A percentile compares a stretch with the other conserved stretches of the same genome.
phyloP scores from a whole-genome alignment of 164 flowering plant genomes.

The Liriodendron chinense region DNA sequence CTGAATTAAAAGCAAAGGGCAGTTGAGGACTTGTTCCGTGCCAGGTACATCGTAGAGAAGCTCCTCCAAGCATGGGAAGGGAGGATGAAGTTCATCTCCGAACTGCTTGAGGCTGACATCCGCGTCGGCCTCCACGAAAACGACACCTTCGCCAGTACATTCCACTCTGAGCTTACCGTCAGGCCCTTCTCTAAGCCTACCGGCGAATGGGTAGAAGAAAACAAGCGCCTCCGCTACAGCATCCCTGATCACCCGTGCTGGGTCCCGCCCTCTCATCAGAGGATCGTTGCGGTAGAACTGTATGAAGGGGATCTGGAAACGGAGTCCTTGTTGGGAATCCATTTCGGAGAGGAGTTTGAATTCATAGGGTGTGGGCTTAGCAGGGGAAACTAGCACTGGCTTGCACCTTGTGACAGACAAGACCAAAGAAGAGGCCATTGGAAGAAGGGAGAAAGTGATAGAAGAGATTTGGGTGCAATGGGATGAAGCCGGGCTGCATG shows the following conservation, averaged over 20 bases:
- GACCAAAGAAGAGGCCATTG: slow-evolving; percentile 5
- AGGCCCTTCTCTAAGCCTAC: slow-evolving; percentile 23
- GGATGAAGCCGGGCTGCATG: too few relatives aligned
- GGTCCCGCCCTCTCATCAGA: slow-evolving; percentile 14
- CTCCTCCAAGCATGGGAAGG: slow-evolving; percentile 34
- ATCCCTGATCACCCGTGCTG: slow-evolving; percentile 19
- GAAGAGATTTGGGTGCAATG: neutral
- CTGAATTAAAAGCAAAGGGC: neutral
- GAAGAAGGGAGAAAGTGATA: neutral
- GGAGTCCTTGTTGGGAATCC: slow-evolving; percentile 29
- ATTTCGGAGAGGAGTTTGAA: slow-evolving; percentile 30
- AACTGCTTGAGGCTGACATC: slow-evolving; percentile 24
- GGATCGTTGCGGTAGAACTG: slow-evolving; percentile 12
- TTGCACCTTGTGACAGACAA: neutral
- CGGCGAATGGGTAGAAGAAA: slow-evolving; percentile 31
- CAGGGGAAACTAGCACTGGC: slow-evolving; percentile 17
- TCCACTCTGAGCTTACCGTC: slow-evolving; percentile 17
- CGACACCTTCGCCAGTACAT: slow-evolving; percentile 27
- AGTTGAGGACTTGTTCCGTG: neutral
- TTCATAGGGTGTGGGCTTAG: slow-evolving; percentile 28
- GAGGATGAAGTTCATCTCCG: slow-evolving; percentile 35
- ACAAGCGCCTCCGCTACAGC: slow-evolving; percentile 28
- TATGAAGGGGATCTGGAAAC: slow-evolving; percentile 23
- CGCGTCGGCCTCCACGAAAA: slow-evolving; percentile 23
- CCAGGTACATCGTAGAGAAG: neutral